Base-by-base conservation (phyloP, 352 stramenopile genomes). In the Phytophthora niederhauseri region DNA sequence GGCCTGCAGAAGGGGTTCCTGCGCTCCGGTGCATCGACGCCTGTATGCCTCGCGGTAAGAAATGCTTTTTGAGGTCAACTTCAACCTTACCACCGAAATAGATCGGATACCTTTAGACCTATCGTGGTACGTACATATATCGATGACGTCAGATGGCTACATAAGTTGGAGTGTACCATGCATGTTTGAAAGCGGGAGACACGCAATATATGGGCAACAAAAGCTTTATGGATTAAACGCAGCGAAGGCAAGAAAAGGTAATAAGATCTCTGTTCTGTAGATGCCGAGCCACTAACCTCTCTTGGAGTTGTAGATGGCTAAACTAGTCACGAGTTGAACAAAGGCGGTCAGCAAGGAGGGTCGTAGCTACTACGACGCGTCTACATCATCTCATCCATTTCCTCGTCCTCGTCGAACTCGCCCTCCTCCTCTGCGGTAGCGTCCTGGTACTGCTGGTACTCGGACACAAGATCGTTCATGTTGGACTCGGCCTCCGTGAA, bases 381-480 rank as follows among this genome's bases (percentile, higher is more conserved):
- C 78, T 96, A 96, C 88, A 96, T 96, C 87, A 96, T 96, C 78
- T 97, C 90, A 72, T 97, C 91, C 80, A 97, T 97, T 62, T 97
- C 92, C 70, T 98, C 94, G 65, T 97, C 93, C 77, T 98, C 94
- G 67, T 98, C 95, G 76, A 98, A 98, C 76, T 99, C 97, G 67
- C 95, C 97, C 77, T 99, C 97, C 70, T 99, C 98, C 83, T 99
- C 98, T 77, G 96, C 97, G 63, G 98, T 99, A 46, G 98, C 98
- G 73, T 99, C 98, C 82, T 99, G 98, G 90, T 99, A 99, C 84
- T 99, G 98, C 87, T 99, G 98, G 89, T 99, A 99, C 85, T 99
- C 98, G 54, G 97, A 99, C 55, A 99, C 97, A 64, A 99, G 86
- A 87, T 99, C 98, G 85, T 99, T 99, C 96, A 99, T 99, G 96